Evolutionary conservation across 192 early-diverging fungal genomes (phyloP).

Genomic region (Coemansia sp.): DNA sequence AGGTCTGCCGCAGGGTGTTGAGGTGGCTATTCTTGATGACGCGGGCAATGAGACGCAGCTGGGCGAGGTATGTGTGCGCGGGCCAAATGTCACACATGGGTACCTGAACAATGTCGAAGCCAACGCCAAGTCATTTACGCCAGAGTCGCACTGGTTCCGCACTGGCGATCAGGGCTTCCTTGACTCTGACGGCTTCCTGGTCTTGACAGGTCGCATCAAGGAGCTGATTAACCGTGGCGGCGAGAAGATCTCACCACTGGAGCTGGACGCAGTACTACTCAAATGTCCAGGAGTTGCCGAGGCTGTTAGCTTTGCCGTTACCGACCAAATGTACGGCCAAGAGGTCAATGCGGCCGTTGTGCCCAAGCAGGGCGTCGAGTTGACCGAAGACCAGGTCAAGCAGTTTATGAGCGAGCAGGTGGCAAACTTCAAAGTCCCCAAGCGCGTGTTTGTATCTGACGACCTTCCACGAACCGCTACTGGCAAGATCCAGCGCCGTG

Average conservation of each 20-base stretch:
- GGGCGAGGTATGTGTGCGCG: constrained; percentile 86
- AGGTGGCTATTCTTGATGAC: constrained; percentile 65
- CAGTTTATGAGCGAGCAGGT: constrained; percentile 57
- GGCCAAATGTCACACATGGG: constrained; percentile 75
- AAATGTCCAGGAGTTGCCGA: constrained; percentile 68
- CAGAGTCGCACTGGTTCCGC: constrained; percentile 69
- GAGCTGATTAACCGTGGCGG: constrained; percentile 90
- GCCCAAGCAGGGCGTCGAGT: constrained; percentile 50
- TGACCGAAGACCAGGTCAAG: constrained; percentile 58
- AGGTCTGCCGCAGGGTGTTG: constrained; percentile 73
- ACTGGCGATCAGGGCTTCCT: constrained; percentile 83
- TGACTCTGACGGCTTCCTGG: constrained; percentile 74
- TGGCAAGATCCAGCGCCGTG: constrained; percentile 68
- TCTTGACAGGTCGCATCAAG: constrained; percentile 84
- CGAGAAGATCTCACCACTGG: constrained; percentile 87
- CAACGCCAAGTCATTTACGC: constrained; percentile 61
- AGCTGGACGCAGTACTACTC: constrained; percentile 73
- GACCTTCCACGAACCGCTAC: constrained; percentile 71
- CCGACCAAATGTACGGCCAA: constrained; percentile 76
- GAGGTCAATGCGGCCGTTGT: constrained; percentile 77
- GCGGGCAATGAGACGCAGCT: constrained; percentile 22
- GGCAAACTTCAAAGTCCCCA: constrained; percentile 72
- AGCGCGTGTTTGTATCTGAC: constrained; percentile 64
- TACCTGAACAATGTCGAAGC: constrained; percentile 73
- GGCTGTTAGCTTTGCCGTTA: constrained; percentile 74